Evolutionary conservation across 805 yeast species (phyloP), one percentile per base, ranked within the genome.

Genomic region (Schizosaccharomyces osmophilus): DNA sequence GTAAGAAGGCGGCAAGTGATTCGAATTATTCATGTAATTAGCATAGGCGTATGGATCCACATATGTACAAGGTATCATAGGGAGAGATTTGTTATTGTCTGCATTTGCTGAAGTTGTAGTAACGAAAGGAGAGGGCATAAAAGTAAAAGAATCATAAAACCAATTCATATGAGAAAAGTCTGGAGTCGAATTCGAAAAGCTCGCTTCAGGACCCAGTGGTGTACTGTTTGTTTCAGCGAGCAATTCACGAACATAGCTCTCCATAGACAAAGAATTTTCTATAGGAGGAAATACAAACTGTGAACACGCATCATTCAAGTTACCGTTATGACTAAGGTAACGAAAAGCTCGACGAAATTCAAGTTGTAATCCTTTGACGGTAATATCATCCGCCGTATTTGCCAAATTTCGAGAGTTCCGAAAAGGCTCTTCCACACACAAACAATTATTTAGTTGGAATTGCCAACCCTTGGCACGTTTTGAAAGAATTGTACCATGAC

Each of bases 391-490:
- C 8, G 65, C 69, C 5, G 69, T 67, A 48, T 67, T 67, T 13
- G 68, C 69, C 17, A 67, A 62, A 59, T 67, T 67, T 19, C 69
- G 64, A 48, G 63, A 48, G 45, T 63, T 61, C 11, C 55, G 61
- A 55, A 67, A 41, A 31, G 69, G 69, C 64, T 67, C 69, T 48
- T 67, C 69, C 22, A 67, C 65, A 59, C 67, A 66, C 55, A 67
- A 62, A 48, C 67, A 62, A 42, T 65, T 66, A 59, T 67, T 67
- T 29, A 65, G 67, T 39, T 65, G 39, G 24, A 64, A 59, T 45
- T 64, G 64, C 69, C 69, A 67, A 11, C 65, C 66, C 55, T 67
- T 67, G 45, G 64, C 66, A 3, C 61, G 41, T 51, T 67, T 67
- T 22, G 67, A 58, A 26, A 67, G 48, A 24, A 64, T 19, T 39